A percentile compares a stretch with the other conserved stretches of the same genome.
These are phyloP conservation scores for Neonectria faginata DNA, from an alignment of 2,329 filamentous ascomycete species.

Conservation along the genomic window DNA sequence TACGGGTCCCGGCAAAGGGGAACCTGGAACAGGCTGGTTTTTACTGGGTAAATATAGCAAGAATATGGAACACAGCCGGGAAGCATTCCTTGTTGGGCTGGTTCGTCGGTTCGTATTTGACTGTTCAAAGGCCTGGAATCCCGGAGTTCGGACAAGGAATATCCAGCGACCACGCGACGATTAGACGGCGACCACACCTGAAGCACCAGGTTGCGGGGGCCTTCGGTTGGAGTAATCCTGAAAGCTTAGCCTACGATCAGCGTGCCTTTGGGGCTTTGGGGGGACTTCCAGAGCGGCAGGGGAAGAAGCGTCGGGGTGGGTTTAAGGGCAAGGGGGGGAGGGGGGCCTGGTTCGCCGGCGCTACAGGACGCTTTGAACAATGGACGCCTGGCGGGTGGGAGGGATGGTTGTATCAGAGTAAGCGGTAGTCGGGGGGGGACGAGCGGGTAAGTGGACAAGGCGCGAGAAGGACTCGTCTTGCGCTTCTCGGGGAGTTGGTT, in stretches of 20 bases:
- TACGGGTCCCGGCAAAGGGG: neutral
- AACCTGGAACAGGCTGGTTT: neutral
- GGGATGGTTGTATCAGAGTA: too few relatives aligned
- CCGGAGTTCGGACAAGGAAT: neutral
- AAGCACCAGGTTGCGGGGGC: neutral
- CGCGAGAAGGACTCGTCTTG: too few relatives aligned
- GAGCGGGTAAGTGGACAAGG: too few relatives aligned
- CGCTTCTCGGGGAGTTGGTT: too few relatives aligned
- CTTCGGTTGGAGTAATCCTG: neutral
- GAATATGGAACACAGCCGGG: neutral
- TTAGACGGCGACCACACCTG: neutral
- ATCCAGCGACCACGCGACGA: neutral
- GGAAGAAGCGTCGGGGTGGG: too few relatives aligned
- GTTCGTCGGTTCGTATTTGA: neutral
- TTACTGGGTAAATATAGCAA: neutral
- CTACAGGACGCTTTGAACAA: too few relatives aligned
- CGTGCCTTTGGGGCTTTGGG: too few relatives aligned
- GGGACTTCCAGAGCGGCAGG: too few relatives aligned
- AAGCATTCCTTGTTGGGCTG: neutral
- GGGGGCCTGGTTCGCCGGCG: too few relatives aligned
- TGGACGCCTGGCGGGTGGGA: too few relatives aligned
- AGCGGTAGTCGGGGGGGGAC: too few relatives aligned
- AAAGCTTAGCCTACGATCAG: neutral
- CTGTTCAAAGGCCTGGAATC: neutral
- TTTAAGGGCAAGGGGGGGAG: too few relatives aligned